A percentile compares a stretch with the other conserved stretches of the same genome.
Evolutionary conservation across 306 rosid genomes (phyloP).

Genomic region (Rosa persica): DNA sequence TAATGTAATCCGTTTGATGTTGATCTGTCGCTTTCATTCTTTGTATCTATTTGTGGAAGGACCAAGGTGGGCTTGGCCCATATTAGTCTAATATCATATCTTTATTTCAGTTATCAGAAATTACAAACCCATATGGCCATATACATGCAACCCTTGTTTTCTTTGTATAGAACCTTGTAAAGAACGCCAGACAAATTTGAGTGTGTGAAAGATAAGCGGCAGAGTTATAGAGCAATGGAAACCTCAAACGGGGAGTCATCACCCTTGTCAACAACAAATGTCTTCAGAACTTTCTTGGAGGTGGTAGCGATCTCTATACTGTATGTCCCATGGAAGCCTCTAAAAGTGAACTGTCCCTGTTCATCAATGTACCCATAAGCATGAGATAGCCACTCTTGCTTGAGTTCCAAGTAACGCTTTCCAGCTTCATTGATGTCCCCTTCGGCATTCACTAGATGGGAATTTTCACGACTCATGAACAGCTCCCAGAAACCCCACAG

Average conservation of each 20-base stretch:
- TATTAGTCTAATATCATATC: not conserved
- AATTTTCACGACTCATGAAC: constrained; percentile 70
- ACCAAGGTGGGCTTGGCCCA: not conserved
- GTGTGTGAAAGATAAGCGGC: constrained; percentile 2
- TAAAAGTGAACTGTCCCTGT: constrained; percentile 57
- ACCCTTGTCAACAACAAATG: constrained; percentile 79
- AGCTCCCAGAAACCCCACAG: constrained; percentile 96
- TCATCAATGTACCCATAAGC: constrained; percentile 58
- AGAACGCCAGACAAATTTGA: not conserved
- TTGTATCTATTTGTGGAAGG: not conserved
- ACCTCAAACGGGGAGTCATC: constrained; percentile 56
- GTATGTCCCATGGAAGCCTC: constrained; percentile 80
- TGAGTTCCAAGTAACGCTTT: constrained; percentile 56
- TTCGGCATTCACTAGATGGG: constrained; percentile 81
- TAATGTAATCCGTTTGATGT: constrained; percentile 9
- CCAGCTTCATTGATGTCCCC: constrained; percentile 90
- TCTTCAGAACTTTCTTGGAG: constrained; percentile 47
- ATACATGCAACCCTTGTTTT: not conserved
- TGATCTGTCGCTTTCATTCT: not conserved
- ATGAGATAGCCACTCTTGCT: constrained; percentile 75
- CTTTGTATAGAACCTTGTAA: not conserved
- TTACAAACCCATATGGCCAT: constrained; percentile 3
- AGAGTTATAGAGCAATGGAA: constrained; percentile 43
- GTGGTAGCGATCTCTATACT: constrained; percentile 48
- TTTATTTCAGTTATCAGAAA: not conserved